Conservation (phyloP, 352 stramenopile species). For the Phytophthora lateralis region DNA sequence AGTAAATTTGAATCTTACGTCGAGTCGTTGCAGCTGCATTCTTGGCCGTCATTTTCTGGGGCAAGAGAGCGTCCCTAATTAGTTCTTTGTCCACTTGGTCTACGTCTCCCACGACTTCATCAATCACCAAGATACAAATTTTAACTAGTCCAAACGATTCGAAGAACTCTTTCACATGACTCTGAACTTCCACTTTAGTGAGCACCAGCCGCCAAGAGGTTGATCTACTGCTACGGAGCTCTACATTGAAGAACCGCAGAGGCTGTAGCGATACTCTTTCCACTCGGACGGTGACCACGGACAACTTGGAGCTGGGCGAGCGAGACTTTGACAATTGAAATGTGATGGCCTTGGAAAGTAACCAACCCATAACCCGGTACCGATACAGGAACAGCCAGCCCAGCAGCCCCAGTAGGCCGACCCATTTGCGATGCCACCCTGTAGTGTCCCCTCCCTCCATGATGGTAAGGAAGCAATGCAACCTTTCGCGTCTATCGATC, state of each 20-base stretch:
- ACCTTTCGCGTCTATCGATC: constrained; percentile 28
- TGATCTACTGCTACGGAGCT: constrained; percentile 37
- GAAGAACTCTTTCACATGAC: constrained; percentile 66
- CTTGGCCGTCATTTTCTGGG: constrained; percentile 7
- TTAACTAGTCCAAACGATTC: constrained; percentile 79
- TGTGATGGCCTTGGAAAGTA: constrained; percentile 51
- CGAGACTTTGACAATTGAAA: constrained; percentile 40
- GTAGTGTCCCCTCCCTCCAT: constrained; percentile 27
- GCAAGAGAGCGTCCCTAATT: constrained; percentile 30
- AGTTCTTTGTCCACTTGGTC: constrained; percentile 45
- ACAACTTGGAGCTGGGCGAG: constrained; percentile 8
- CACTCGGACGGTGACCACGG: constrained; percentile 41
- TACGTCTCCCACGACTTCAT: constrained; percentile 47
- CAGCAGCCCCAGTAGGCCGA: constrained; percentile 44
- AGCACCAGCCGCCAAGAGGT: constrained; percentile 47
- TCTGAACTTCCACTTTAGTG: constrained; percentile 53
- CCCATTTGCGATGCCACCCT: constrained; percentile 71
- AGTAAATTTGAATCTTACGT: constrained; percentile 14
- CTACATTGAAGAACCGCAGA: constrained; percentile 52
- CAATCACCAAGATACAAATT: constrained; percentile 63
- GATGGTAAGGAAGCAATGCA: constrained; percentile 18
- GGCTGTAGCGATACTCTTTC: constrained; percentile 52
- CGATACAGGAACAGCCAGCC: constrained; percentile 60
- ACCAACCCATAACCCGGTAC: constrained; percentile 56
- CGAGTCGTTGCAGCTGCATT: constrained; percentile 1